Evolutionary conservation across 2,329 filamentous ascomycete genomes (phyloP), one percentile per base, ranked within the genome.

Genomic region (Madurella fahalii): DNA sequence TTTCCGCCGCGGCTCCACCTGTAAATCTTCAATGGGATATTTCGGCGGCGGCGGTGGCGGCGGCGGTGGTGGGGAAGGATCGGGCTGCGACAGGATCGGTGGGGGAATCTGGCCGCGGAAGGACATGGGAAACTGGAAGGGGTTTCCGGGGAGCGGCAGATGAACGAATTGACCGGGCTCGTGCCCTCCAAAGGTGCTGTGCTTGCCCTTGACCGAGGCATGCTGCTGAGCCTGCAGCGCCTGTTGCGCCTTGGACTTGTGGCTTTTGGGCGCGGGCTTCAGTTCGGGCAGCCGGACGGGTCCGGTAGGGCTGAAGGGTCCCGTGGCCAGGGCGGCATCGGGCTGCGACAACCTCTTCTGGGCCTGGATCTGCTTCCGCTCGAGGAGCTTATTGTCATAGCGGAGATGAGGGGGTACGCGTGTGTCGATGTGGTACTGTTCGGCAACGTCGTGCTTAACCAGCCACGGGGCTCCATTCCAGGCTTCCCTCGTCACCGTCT

Each of bases 391-490:
- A 60, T 82, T 89, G 60, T 93, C 90, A 68, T 95, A 86, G 50
- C 86, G 86, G 15, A 96, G 77, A 65, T 95, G 87, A 49, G 85
- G 81, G 7, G 94, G 94, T 12, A 97, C 84, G 50, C 90, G 84
- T n/a, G 85, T 91, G 58, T 90, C 86, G 59, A 99, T 94, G 58
- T 90, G 86, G 70, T 94, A 96, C 59, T 86, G 81, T 44, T 84
- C 83, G 1, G 94, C 94, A 56, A 95, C 85, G 51, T 90, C 85
- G 37, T 87, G 81, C 72, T 95, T 96, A 16, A 97, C 93, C 52
- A 95, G 76, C 94, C 94, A 99, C 0, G 94, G 93, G 0, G 94
- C 94, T n/a, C 93, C 93, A 57, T 85, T 93, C 90, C 92, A 97
- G 4, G 90, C 83, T 66, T 97, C 94, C 58, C 93, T 79, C 2